Conservation (phyloP, 768 basidiomycete genomes). For the Boletus sp. region DNA sequence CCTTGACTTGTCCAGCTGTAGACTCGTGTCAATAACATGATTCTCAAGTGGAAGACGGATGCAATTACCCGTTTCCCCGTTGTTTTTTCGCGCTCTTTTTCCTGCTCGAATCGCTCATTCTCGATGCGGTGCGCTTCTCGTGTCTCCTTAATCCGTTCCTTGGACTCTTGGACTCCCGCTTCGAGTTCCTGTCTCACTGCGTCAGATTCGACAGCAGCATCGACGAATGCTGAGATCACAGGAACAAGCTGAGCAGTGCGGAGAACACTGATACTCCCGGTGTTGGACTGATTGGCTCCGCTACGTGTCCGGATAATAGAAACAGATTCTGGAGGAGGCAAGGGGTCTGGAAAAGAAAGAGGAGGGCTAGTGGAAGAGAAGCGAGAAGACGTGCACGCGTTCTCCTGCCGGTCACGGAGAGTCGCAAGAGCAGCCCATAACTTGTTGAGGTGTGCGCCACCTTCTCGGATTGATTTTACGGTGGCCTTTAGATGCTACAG, state of each 20-base stretch:
- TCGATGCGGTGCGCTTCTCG: slow-evolving; percentile 44
- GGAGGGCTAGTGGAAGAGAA: slow-evolving; percentile 8
- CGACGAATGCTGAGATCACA: slow-evolving; percentile 57
- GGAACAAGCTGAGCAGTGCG: slow-evolving; percentile 66
- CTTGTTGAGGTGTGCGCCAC: slow-evolving; percentile 57
- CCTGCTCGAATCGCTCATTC: slow-evolving; percentile 29
- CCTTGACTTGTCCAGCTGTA: slow-evolving; percentile 42
- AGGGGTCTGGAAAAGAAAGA: slow-evolving; percentile 55
- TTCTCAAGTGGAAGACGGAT: background rate
- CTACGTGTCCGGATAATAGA: slow-evolving; percentile 49
- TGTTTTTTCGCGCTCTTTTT: slow-evolving; percentile 57
- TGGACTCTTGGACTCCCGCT: slow-evolving; percentile 51
- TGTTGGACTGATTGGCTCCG: slow-evolving; percentile 28
- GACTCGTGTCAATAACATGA: slow-evolving; percentile 1
- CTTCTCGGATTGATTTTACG: slow-evolving; percentile 49
- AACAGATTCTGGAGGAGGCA: slow-evolving; percentile 48
- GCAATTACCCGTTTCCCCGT: slow-evolving; percentile 26
- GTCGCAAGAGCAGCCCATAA: slow-evolving; percentile 57
- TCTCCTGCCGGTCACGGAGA: slow-evolving; percentile 41
- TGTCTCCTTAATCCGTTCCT: slow-evolving; percentile 49
- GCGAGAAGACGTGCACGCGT: slow-evolving; percentile 16
- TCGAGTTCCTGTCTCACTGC: slow-evolving; percentile 61
- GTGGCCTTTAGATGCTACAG: slow-evolving; percentile 33
- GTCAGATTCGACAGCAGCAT: slow-evolving; percentile 46
- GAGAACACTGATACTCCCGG: slow-evolving; percentile 34